Evolutionary conservation across 2,329 filamentous ascomycete genomes (phyloP).

Genomic region (Hansfordia pulvinata): DNA sequence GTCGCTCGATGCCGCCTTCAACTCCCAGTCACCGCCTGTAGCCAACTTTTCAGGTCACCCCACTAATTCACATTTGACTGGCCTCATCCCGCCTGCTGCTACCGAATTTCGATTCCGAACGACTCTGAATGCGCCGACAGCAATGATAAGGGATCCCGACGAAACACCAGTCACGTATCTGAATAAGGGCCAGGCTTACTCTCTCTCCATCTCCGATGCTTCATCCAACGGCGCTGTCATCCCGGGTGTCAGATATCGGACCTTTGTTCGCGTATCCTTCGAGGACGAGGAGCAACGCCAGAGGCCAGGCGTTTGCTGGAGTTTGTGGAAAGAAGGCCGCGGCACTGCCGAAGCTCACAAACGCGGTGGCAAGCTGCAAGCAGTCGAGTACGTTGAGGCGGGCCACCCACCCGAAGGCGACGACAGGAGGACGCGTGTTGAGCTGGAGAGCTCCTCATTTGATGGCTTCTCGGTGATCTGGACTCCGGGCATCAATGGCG

Average conservation of each 20-base stretch:
- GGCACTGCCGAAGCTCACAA: slow-evolving; percentile 95
- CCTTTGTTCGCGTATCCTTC: slow-evolving; percentile 89
- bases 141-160: slow-evolving; percentile 81
- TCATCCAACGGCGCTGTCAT: slow-evolving; percentile 42
- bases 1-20: slow-evolving; percentile 46
- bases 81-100: slow-evolving; percentile 35
- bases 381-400: slow-evolving; percentile 80
- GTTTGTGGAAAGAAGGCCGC: slow-evolving; percentile 85
- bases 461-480: slow-evolving; percentile 89
- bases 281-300: slow-evolving; percentile 89
- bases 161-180: slow-evolving; percentile 97
- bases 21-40: slow-evolving; percentile 44
- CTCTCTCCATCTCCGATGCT: slow-evolving; percentile 72
- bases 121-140: slow-evolving; percentile 84
- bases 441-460: slow-evolving; percentile 68
- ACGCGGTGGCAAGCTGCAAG: slow-evolving; percentile 79
- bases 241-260: slow-evolving; percentile 63
- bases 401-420: slow-evolving; percentile 45
- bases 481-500: slow-evolving; percentile 58
- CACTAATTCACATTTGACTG: no score
- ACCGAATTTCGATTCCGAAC: slow-evolving; percentile 82
- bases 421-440: slow-evolving; percentile 53
- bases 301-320: slow-evolving; percentile 75
- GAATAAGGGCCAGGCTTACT: slow-evolving; percentile 94
- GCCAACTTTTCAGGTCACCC: slow-evolving; percentile 40